Percentiles rank a stretch among this genome's conserved stretches.
phyloP scores from a whole-genome alignment of 768 basidiomycete species.

The Tulasnella sp. region DNA sequence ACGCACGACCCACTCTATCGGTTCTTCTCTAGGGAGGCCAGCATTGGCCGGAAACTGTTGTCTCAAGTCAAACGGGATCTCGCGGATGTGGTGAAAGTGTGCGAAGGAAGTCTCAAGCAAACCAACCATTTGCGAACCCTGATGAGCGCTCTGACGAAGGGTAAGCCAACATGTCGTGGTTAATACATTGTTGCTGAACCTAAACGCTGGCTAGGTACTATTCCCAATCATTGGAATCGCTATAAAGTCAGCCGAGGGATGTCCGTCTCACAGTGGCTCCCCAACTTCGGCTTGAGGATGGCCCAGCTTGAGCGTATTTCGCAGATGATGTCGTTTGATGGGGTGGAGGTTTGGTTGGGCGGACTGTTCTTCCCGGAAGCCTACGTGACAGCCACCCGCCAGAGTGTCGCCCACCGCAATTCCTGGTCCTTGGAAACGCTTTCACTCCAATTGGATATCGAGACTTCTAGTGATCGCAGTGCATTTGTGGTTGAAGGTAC shows the following conservation, averaged over 20 bases:
- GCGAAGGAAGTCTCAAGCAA: constrained; percentile 86
- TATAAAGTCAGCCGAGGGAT: constrained; percentile 86
- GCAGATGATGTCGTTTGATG: constrained; percentile 60
- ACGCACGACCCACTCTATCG: constrained; percentile 85
- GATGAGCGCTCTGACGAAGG: constrained; percentile 89
- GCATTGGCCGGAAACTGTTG: constrained; percentile 78
- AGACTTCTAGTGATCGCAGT: constrained; percentile 71
- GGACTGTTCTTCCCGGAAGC: constrained; percentile 96
- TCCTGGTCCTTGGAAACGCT: constrained; percentile 92
- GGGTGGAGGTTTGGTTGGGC: constrained; percentile 88
- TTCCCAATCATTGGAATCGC: constrained; percentile 83
- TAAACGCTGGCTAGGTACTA: constrained; percentile 62
- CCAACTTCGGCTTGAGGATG: constrained; percentile 77
- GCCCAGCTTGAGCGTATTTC: constrained; percentile 80
- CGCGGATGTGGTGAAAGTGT: constrained; percentile 77
- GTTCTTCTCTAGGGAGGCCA: constrained; percentile 85
- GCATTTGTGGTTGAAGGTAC: constrained; percentile 88
- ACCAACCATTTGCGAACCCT: constrained; percentile 94
- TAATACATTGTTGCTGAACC: constrained; percentile 18
- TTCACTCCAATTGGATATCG: constrained; percentile 77
- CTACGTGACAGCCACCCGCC: constrained; percentile 92
- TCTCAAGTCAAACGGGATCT: constrained; percentile 80
- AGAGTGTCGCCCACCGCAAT: constrained; percentile 92
- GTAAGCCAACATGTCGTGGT: constrained; percentile 47
- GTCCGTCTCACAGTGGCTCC: constrained; percentile 84